These are phyloP conservation scores for Phytophthora foliorum DNA, from an alignment of 352 stramenopile species.

Conservation along the genomic window DNA sequence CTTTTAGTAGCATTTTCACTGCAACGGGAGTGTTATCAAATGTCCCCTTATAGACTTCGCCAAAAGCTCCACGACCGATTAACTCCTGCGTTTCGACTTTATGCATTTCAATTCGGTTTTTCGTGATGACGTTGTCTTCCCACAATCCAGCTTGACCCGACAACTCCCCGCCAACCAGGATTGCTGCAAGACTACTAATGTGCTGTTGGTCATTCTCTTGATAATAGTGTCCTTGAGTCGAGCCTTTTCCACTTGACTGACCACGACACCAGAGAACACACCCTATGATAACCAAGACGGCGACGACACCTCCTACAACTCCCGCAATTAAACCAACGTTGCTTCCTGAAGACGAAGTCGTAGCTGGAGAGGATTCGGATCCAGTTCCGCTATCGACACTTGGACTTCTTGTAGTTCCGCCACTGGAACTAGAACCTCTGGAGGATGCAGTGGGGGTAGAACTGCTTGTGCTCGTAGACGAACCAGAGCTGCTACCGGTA, in stretches of 20 bases:
- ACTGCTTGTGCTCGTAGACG: slow-evolving; percentile 2
- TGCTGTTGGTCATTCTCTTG: background rate
- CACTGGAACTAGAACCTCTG: background rate
- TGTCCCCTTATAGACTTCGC: slow-evolving; percentile 46
- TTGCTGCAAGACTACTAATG: background rate
- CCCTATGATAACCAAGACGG: background rate
- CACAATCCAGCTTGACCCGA: background rate
- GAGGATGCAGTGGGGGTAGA: background rate
- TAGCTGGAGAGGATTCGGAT: background rate
- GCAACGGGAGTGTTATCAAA: slow-evolving; percentile 41
- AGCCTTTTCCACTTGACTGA: background rate
- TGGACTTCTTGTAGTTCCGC: background rate
- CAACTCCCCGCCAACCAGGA: background rate
- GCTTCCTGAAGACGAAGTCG: background rate
- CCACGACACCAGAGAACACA: background rate
- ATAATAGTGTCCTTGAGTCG: background rate
- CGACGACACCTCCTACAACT: background rate
- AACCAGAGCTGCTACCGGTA: background rate
- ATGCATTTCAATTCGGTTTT: slow-evolving; percentile 27
- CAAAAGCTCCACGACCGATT: slow-evolving; percentile 49
- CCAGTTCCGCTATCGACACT: background rate
- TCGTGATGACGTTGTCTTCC: slow-evolving; percentile 39
- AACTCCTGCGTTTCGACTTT: slow-evolving; percentile 17
- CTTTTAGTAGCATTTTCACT: slow-evolving; percentile 47
- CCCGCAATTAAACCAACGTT: background rate